A percentile compares a stretch with the other conserved stretches of the same genome.
Evolutionary conservation across 2,329 filamentous ascomycete genomes (phyloP).

Genomic region (Capronia coronata): DNA sequence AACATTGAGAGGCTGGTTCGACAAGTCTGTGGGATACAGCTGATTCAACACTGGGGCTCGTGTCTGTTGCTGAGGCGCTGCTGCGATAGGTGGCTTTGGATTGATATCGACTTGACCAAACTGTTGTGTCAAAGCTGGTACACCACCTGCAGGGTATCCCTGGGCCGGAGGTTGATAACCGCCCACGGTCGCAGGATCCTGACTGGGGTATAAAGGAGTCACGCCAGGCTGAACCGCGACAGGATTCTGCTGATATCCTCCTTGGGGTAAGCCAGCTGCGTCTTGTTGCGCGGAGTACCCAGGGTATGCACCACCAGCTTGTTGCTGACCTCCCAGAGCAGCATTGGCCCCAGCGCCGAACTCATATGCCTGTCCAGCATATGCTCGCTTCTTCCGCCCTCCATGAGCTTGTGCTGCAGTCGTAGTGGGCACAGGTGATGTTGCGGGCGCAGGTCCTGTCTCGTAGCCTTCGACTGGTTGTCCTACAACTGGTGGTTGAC

Average conservation of each 20-base stretch:
- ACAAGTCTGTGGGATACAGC: conserved; percentile 83
- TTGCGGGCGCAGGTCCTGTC: conserved; percentile 33
- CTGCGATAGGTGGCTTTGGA: conserved; percentile 45
- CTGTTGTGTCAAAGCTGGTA: conserved; percentile 70
- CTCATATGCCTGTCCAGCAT: conserved; percentile 90
- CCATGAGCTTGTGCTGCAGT: conserved; percentile 29
- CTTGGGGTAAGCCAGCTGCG: conserved; percentile 39
- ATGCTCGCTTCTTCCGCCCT: conserved; percentile 75
- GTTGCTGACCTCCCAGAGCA: conserved; percentile 44
- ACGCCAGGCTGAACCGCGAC: conserved; percentile 30
- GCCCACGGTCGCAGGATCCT: conserved; percentile 42
- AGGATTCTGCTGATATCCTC: conserved; percentile 38
- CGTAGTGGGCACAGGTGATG: conserved; percentile 31
- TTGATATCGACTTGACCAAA: conserved; percentile 73
- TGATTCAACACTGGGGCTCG: conserved; percentile 57
- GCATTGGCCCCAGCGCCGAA: conserved; percentile 85
- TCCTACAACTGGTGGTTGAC: conserved; percentile 35
- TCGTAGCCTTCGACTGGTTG: conserved; percentile 38
- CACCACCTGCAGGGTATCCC: conserved; percentile 56
- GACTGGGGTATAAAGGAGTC: conserved; percentile 33
- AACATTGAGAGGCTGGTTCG: conserved; percentile 90
- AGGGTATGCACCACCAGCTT: conserved; percentile 56
- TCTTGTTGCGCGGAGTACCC: conserved; percentile 53
- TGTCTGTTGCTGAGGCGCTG: conserved; percentile 43
- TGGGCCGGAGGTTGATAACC: conserved; percentile 64